phyloP scores from a whole-genome alignment of 2,329 filamentous ascomycete genomes.

The Ceratocystiopsis minuta region DNA sequence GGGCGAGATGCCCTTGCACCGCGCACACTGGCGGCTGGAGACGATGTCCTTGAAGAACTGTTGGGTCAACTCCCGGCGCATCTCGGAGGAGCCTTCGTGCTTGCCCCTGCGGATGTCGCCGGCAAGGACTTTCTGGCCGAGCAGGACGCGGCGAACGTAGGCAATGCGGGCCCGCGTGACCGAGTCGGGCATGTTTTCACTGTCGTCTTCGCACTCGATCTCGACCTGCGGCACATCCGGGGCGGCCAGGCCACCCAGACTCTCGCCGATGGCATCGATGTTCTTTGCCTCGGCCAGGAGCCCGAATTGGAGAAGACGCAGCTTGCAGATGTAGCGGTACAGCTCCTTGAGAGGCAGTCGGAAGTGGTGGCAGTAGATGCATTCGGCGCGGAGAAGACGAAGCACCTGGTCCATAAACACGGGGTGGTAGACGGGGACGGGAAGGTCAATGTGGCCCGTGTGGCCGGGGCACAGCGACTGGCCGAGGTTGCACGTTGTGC shows the following conservation, averaged over 20 bases:
- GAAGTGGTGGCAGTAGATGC: slow-evolving; percentile 77
- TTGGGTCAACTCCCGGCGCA: slow-evolving; percentile 58
- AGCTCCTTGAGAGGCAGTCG: slow-evolving; percentile 60
- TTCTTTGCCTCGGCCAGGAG: slow-evolving; percentile 50
- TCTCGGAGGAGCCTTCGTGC: slow-evolving; percentile 66
- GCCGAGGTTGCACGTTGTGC: slow-evolving; percentile 78
- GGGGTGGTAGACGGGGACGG: slow-evolving; percentile 88
- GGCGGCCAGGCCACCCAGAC: slow-evolving; percentile 25
- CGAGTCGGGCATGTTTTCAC: slow-evolving; percentile 32
- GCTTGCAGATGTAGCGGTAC: slow-evolving; percentile 65
- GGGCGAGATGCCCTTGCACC: slow-evolving; percentile 54
- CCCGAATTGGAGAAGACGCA: slow-evolving; percentile 72
- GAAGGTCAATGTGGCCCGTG: slow-evolving; percentile 85
- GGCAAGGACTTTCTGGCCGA: slow-evolving; percentile 31
- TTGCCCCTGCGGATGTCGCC: slow-evolving; percentile 43
- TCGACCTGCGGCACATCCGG: slow-evolving; percentile 23
- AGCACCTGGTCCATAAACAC: slow-evolving; percentile 88
- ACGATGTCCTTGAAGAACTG: slow-evolving; percentile 63
- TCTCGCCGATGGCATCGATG: slow-evolving; percentile 34
- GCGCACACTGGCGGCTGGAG: slow-evolving; percentile 49
- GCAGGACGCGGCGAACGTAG: slow-evolving; percentile 59
- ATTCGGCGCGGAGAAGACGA: slow-evolving; percentile 69
- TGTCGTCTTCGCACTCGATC: slow-evolving; percentile 46
- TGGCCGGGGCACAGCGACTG: slow-evolving; percentile 77
- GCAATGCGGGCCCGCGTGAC: slow-evolving; percentile 34